phyloP scores from a whole-genome alignment of 1,284 basidiomycete species.

The Fomes fomentarius region DNA sequence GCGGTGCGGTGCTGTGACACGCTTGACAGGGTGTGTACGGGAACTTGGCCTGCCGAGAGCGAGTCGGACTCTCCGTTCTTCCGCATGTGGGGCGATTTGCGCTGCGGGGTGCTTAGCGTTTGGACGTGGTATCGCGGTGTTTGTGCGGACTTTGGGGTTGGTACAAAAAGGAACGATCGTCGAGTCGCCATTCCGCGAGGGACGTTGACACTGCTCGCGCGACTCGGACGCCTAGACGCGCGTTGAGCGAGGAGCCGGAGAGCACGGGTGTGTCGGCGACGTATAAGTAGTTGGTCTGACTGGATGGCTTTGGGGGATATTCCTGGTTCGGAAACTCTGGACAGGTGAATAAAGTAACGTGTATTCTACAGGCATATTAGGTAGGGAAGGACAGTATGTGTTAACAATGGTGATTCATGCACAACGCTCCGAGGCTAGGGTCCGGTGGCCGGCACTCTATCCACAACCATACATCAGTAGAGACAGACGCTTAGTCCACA shows the following conservation, averaged over 20 bases:
- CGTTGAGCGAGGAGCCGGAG: background rate
- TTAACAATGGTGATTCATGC: background rate
- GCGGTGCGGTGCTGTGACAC: too few relatives aligned
- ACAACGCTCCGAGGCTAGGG: constrained; percentile 12
- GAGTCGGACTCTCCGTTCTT: constrained; percentile 43
- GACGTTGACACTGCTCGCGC: constrained; percentile 25
- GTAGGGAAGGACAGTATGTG: constrained; percentile 7
- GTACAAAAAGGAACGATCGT: constrained; percentile 46
- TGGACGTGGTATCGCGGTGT: constrained; percentile 51
- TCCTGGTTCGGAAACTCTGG: too few relatives aligned
- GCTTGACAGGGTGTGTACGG: constrained; percentile 43
- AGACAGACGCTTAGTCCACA: constrained; percentile 2
- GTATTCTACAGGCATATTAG: background rate
- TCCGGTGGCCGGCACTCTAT: constrained; percentile 25
- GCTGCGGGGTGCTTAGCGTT: constrained; percentile 34
- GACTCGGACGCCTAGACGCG: constrained; percentile 1
- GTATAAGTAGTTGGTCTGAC: background rate
- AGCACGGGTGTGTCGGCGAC: background rate
- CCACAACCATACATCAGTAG: constrained; percentile 13
- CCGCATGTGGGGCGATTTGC: constrained; percentile 32
- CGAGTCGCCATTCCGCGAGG: constrained; percentile 40
- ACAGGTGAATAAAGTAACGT: too few relatives aligned
- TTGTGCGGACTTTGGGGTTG: constrained; percentile 39
- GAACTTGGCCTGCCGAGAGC: constrained; percentile 43
- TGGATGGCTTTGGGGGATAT: background rate